These are phyloP conservation scores for Cyclanthera cordifolia DNA, from an alignment of 306 rosid species.

Conservation along the genomic window DNA sequence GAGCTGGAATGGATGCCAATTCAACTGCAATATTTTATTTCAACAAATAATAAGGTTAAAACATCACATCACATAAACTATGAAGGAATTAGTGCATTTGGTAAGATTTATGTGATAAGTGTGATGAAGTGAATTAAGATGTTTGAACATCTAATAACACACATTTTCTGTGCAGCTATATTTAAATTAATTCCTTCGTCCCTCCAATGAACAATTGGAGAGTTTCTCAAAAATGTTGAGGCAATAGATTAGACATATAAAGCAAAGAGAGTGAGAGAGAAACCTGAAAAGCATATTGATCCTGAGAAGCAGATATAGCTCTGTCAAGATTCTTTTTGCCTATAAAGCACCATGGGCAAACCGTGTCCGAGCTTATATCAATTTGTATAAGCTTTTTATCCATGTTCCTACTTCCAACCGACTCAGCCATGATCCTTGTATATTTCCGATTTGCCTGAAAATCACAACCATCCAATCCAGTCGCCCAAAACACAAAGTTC, in stretches of 20 bases:
- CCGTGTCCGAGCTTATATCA: conserved; percentile 66
- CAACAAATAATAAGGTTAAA: not conserved
- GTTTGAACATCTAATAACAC: not conserved
- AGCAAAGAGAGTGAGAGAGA: not conserved
- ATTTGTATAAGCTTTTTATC: conserved; percentile 49
- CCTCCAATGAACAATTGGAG: not conserved
- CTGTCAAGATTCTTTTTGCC: conserved; percentile 76
- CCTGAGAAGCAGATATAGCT: conserved; percentile 55
- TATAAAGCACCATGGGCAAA: conserved; percentile 88
- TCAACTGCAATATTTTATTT: conserved; percentile 38
- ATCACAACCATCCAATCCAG: not conserved
- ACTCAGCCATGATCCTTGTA: conserved; percentile 43
- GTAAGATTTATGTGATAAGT: no score
- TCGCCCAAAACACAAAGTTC: not conserved
- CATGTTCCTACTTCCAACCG: conserved; percentile 19
- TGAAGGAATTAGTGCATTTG: not conserved
- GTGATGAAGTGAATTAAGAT: no score
- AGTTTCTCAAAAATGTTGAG: no score
- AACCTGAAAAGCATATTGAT: conserved; percentile 65
- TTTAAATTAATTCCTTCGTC: not conserved
- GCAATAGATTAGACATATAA: not conserved
- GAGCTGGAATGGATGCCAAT: conserved; percentile 85
- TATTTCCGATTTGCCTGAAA: conserved; percentile 24
- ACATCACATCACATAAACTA: not conserved
- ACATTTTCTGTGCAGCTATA: not conserved